A percentile compares a stretch with the other conserved stretches of the same genome.
Conservation (phyloP, 805 yeast species). For the Spathaspora gorwiae region DNA sequence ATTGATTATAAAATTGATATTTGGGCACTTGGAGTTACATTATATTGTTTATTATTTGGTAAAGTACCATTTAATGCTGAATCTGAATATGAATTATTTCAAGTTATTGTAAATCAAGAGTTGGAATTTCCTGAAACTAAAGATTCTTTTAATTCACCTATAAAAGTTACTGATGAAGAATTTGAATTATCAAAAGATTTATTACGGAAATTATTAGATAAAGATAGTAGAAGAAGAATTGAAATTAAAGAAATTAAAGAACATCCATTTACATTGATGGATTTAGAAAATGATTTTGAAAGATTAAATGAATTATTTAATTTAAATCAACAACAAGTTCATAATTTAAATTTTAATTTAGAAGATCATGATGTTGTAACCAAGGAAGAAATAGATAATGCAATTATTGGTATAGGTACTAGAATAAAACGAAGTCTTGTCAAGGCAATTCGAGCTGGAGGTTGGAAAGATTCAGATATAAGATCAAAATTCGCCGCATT, state of each 20-base stretch:
- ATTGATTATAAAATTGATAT: constrained; percentile 85
- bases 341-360: constrained; percentile 12
- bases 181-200: constrained; percentile 52
- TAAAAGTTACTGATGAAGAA: constrained; percentile 40
- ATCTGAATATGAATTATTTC: constrained; percentile 80
- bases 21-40: constrained; percentile 96
- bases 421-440: constrained; percentile 51
- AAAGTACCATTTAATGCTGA: constrained; percentile 84
- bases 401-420: constrained; percentile 78
- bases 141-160: constrained; percentile 33
- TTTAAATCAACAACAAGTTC: constrained; percentile 18
- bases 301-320: constrained; percentile 32
- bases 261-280: constrained; percentile 62
- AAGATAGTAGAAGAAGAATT: constrained; percentile 65
- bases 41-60: constrained; percentile 85
- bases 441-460: constrained; percentile 34
- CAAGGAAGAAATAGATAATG: constrained; percentile 66
- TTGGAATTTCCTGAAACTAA: constrained; percentile 51
- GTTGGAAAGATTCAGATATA: constrained; percentile 18
- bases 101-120: constrained; percentile 64
- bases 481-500: constrained; percentile 15
- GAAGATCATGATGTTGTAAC: constrained; percentile 50
- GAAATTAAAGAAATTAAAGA: constrained; percentile 67
- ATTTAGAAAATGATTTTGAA: constrained; percentile 32
- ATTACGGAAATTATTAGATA: constrained; percentile 55